Evolutionary conservation across 345 rosid species (phyloP), one percentile per base, ranked within the genome.

Genomic region (Odontarrhena argentea): DNA sequence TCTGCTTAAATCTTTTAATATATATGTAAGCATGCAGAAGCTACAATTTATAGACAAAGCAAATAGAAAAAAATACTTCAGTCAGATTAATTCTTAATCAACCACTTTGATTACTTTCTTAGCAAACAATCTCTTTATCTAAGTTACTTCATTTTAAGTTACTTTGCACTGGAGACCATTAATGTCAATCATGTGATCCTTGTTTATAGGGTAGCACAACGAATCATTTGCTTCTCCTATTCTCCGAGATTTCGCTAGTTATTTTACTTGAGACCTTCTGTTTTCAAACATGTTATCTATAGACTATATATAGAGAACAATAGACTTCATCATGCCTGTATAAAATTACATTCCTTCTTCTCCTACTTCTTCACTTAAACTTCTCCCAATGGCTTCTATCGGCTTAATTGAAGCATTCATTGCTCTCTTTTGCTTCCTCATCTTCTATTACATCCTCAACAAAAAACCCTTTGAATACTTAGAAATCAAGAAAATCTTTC

Each of bases 401-500:
- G 44, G 69, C 22, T 41, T 61, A 7, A n/a, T 68, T 41, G 69
- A 60, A 61, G 40, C 60, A 26, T 28, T 35, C 42, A 30, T 62
- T 25, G 55, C 59, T 46, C 15, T 68, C 37, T 22, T 63, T 50
- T 62, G 60, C 61, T 68, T 68, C 43, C 28, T 75, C 47, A 15
- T 63, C 5, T 44, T 56, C 18, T 6, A 2, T 41, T 55, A 13
- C 35, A 44, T 45, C 9, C 36, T 67, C 46, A 11, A 8, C 48
- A 67, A 55, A 45, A 65, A 53, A 42, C 60, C 22, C 4, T 54
- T 14, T 11, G 12, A 30, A 15, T 18, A 18, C 41, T 28, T 52
- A 0, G 15, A 6, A 10, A 53, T 15, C 67, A 66, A 59, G 14
- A 52, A 57, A 49, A 35, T 7, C 8, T 26, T 25, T 55, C 43